Percentiles rank a stretch among this genome's conserved stretches.
These are phyloP conservation scores for Cerrena zonata DNA, from an alignment of 1,284 basidiomycete genomes.

Conservation along the genomic window DNA sequence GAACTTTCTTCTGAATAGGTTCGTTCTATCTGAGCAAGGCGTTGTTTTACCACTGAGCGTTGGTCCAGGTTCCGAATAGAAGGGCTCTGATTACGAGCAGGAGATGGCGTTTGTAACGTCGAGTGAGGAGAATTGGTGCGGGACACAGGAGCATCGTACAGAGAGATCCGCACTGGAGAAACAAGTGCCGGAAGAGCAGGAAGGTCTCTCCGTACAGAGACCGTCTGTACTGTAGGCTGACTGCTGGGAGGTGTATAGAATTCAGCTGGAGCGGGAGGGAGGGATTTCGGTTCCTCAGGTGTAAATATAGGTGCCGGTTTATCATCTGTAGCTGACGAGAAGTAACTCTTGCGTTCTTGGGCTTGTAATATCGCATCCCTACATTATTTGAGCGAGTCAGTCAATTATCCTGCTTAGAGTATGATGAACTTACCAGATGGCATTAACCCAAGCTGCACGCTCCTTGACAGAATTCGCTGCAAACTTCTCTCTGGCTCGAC, in stretches of 20 bases:
- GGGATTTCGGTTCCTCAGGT: no score
- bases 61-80: slow-evolving; percentile 47
- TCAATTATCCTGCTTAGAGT: not conserved
- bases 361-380: slow-evolving; percentile 57
- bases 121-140: slow-evolving; percentile 10
- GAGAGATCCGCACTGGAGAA: slow-evolving; percentile 15
- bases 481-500: slow-evolving; percentile 48
- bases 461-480: slow-evolving; percentile 55
- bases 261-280: no score
- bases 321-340: slow-evolving; percentile 4
- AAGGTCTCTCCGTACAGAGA: no score
- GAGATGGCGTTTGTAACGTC: slow-evolving; percentile 10
- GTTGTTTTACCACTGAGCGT: slow-evolving; percentile 46
- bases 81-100: slow-evolving; percentile 36
- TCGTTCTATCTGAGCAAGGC: slow-evolving; percentile 43
- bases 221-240: no score
- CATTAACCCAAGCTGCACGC: slow-evolving; percentile 64
- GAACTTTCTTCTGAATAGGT: slow-evolving; percentile 11
- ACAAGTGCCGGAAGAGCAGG: slow-evolving; percentile 26
- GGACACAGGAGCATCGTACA: slow-evolving; percentile 16
- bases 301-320: no score
- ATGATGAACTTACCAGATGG: slow-evolving; percentile 52
- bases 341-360: slow-evolving; percentile 25
- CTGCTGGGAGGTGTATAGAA: no score
- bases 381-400: not conserved